These are phyloP conservation scores for Pythium guiyangense DNA, from an alignment of 352 stramenopile genomes.

Conservation along the genomic window DNA sequence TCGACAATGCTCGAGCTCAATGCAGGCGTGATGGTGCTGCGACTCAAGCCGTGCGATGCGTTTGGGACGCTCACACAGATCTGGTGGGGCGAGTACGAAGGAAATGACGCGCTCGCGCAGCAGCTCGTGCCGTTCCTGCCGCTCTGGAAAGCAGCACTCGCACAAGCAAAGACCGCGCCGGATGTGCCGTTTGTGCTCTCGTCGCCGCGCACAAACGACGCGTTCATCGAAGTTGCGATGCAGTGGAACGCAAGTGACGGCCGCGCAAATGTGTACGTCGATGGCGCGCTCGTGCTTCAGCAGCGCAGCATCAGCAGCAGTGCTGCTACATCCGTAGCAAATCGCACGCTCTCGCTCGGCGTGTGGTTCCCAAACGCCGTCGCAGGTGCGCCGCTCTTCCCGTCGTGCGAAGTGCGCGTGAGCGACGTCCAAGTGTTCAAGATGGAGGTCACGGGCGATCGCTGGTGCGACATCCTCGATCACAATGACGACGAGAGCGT, in stretches of 20 bases:
- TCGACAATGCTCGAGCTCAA: conserved; percentile 35
- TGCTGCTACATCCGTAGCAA: background rate
- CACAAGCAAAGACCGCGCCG: conserved; percentile 43
- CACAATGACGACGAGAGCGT: conserved; percentile 5
- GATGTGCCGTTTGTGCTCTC: conserved; percentile 25
- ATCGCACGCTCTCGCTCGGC: conserved; percentile 35
- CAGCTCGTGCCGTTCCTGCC: conserved; percentile 40
- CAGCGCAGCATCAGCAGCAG: conserved; percentile 15
- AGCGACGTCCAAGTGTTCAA: conserved; percentile 54
- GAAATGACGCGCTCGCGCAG: conserved; percentile 13
- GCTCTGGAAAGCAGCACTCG: conserved; percentile 55
- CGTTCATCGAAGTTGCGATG: conserved; percentile 49
- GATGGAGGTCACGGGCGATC: conserved; percentile 42
- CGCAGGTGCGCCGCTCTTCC: conserved; percentile 51
- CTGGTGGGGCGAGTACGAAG: conserved; percentile 51
- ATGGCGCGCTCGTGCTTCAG: conserved; percentile 44
- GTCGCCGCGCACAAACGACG: conserved; percentile 8
- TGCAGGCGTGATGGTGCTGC: conserved; percentile 44
- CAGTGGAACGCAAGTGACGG: conserved; percentile 56
- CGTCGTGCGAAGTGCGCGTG: conserved; percentile 39
- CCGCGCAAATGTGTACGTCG: conserved; percentile 57
- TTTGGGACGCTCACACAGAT: conserved; percentile 62
- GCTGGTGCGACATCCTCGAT: conserved; percentile 61
- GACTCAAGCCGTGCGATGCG: conserved; percentile 37
- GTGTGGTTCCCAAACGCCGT: conserved; percentile 71